Evolutionary conservation across 352 stramenopile genomes (phyloP), one percentile per base, ranked within the genome.

Genomic region (Globisporangium uncinulatum): DNA sequence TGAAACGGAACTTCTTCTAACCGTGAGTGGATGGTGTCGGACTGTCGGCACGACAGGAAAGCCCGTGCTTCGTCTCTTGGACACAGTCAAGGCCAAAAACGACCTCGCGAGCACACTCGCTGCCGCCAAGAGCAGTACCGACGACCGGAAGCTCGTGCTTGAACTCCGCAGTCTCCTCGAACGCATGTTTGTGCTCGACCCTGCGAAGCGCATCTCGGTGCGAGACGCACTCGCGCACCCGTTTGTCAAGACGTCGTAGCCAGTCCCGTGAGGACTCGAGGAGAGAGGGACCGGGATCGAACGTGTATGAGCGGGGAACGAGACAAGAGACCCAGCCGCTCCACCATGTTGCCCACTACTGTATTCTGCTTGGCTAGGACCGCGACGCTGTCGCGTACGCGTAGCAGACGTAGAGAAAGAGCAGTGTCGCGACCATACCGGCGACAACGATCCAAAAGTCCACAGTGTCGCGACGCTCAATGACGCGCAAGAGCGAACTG

Each of bases 401-500:
- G 29, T 89, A 80, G 63, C 84, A 94, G 13, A 71, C 65, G 44
- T 90, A 94, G 47, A 94, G 65, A 54, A 92, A 92, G 4, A 86
- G 45, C n/a, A 94, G 66, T 32, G 86, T 92, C 59, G 93, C 65
- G 47, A 90, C 24, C 80, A 95, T 95, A 13, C 86, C 86, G 10
- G 63, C 80, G 32, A 89, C 67, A 2, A 94, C 85, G 54, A 94
- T 92, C 85, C 82, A 93, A 43, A 87, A 89, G 56, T 93, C 85
- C 31, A 90, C 77, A 2, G 79, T 87, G 54, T 94, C 85, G 55
- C 85, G 75, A 29, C 83, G 65, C 58, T 94, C 86, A 43, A 95
- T 92, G 32, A 92, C 74, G 10, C 83, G 81, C 59, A 95, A 61
- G 37, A 95, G 60, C 45, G 82, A 92, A 42, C 80, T 92, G 4